phyloP scores from a whole-genome alignment of 768 basidiomycete genomes.

The Hysterangium stoloniferum region DNA sequence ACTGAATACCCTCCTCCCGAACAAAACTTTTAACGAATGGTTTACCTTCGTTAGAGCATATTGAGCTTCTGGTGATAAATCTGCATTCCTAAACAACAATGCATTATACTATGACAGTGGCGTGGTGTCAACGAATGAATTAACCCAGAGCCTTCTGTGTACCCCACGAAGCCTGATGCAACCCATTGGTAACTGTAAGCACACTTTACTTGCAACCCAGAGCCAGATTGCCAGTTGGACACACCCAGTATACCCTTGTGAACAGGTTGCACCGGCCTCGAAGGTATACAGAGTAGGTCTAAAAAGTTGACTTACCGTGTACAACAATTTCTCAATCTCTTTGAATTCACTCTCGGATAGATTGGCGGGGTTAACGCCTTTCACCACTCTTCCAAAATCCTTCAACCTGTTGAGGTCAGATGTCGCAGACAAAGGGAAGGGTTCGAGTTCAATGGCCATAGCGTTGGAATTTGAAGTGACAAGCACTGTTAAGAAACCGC shows the following conservation, averaged over 20 bases:
- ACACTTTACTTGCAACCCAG: no score
- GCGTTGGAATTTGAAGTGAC: no score
- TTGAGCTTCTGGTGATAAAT: slow-evolving; percentile 73
- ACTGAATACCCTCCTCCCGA: not conserved
- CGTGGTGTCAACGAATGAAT: no score
- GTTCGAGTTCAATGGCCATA: slow-evolving; percentile 62
- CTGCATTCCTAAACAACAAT: slow-evolving; percentile 65
- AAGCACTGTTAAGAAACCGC: no score
- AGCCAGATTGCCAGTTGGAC: no score
- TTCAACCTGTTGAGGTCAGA: slow-evolving; percentile 60
- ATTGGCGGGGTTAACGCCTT: slow-evolving; percentile 53
- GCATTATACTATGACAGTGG: slow-evolving; percentile 47
- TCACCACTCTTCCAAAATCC: slow-evolving; percentile 72
- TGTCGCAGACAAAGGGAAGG: slow-evolving; percentile 65
- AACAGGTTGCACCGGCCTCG: no score
- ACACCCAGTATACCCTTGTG: no score
- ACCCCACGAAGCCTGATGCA: no score
- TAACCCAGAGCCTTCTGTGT: no score
- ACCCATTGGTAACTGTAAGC: no score
- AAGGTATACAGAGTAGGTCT: no score
- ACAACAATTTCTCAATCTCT: slow-evolving; percentile 63
- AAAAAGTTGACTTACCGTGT: no score
- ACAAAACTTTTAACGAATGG: not conserved
- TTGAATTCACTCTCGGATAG: slow-evolving; percentile 54
- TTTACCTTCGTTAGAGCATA: slow-evolving; percentile 77